Evolutionary conservation across 768 basidiomycete genomes (phyloP).

Genomic region (Chiua virens): DNA sequence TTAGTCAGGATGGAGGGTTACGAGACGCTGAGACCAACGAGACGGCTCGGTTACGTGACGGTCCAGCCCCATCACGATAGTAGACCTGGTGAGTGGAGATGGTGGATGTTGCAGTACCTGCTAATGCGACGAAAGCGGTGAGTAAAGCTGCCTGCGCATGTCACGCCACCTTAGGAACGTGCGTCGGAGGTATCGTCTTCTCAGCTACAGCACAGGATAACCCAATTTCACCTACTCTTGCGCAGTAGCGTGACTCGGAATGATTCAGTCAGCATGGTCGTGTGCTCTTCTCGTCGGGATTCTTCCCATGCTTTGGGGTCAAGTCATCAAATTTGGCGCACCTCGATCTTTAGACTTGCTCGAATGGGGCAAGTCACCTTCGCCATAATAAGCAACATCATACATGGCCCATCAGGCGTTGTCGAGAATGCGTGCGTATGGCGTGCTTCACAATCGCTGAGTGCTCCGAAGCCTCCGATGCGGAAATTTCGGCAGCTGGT

Average conservation of each 20-base stretch:
- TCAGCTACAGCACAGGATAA: conserved; percentile 15
- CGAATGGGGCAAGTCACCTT: no score
- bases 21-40: neutral
- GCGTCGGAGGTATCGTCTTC: conserved; percentile 4
- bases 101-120: no score
- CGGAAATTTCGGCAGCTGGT: neutral
- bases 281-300: neutral
- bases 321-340: no score
- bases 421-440: neutral
- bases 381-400: no score
- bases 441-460: conserved; percentile 6
- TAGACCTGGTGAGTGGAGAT: no score
- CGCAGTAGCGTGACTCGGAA: conserved; percentile 4
- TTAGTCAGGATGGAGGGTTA: neutral
- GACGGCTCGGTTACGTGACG: conserved; percentile 10
- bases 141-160: neutral
- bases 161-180: conserved; percentile 28
- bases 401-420: no score
- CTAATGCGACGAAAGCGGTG: neutral
- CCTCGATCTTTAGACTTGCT: neutral
- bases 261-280: neutral
- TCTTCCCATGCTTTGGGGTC: no score
- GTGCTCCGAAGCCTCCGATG: neutral
- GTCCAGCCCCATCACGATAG: neutral
- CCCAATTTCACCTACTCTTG: conserved; percentile 17